Evolutionary conservation across 192 early-diverging fungal genomes (phyloP), one percentile per base, ranked within the genome.

Genomic region (Spizellomyces sp.): DNA sequence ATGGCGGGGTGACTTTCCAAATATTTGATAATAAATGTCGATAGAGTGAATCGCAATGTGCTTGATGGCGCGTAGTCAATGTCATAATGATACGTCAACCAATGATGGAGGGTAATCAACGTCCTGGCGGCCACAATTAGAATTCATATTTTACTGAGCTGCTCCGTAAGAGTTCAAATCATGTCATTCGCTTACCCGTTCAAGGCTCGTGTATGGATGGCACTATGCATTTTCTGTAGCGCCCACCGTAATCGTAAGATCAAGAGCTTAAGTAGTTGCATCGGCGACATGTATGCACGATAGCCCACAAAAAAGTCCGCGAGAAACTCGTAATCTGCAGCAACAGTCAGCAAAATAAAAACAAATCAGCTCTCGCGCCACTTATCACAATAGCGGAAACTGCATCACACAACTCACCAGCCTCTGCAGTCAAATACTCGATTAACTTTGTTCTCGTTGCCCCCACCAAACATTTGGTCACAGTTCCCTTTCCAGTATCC

Each of bases 281-380:
- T 21, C 8, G 70, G 9, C 7, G 52, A 56, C 60, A 72, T 41
- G 48, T 47, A 72, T n/a, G 52, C 61, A 10, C 70, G 70, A 60
- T 72, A 72, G 15, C 62, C 57, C 21, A 72, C 50, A 41, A 72
- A 72, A 64, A 72, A 72, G 10, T 63, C 60, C 27, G 61, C 60
- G 10, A 72, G 52, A 44, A 72, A 72, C n/a, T 63, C 62, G 2
- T n/a, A 45, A 22, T 48, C 69, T 70, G 19, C 12, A 19, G 27
- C 22, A 41, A 21, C n/a, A 48, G 12, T 54, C 12, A 12, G 12
- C 17, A n/a, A 4, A 54, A 54, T 54, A 19, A n/a, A 54, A 54
- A n/a, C 1, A 0, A 54, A 45, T 48, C n/a, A 14, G 22, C 3
- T 65, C 45, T 41, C 17, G 15, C 66, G 50, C 22, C 27, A 36